Evolutionary conservation across 495 filamentous ascomycete genomes (phyloP).

Genomic region (Xylaria longipes): DNA sequence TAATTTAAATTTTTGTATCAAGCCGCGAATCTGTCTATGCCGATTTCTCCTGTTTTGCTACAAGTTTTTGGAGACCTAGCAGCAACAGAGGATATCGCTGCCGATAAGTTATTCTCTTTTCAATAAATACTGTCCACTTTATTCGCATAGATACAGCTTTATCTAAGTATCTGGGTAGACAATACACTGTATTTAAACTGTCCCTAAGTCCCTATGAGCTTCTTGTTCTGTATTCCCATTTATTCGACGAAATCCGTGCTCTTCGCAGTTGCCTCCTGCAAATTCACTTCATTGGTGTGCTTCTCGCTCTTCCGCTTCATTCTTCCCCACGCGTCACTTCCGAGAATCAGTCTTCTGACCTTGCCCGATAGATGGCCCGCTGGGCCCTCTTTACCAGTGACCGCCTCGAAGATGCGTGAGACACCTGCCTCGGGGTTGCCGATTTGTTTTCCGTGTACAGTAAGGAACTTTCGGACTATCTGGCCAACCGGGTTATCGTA

Average conservation of each 20-base stretch:
- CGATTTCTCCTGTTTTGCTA: too few species aligned
- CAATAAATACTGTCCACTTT: too few species aligned
- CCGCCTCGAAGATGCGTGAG: constrained; percentile 46
- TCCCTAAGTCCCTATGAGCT: background rate
- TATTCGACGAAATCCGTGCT: constrained; percentile 4
- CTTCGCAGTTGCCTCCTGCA: constrained; percentile 7
- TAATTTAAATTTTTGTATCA: too few species aligned
- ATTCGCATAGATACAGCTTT: too few species aligned
- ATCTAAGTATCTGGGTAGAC: too few species aligned
- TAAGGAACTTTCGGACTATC: constrained; percentile 19
- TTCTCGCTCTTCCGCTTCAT: constrained; percentile 27
- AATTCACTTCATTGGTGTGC: background rate
- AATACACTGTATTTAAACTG: too few species aligned
- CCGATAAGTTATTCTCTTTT: too few species aligned
- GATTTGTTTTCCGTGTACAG: constrained; percentile 39
- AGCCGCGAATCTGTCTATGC: too few species aligned
- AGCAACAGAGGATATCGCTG: too few species aligned
- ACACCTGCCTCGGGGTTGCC: constrained; percentile 50
- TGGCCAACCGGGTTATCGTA: constrained; percentile 30
- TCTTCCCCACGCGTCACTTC: constrained; percentile 24
- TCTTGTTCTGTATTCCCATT: background rate
- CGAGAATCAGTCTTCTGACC: constrained; percentile 25
- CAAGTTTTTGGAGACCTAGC: too few species aligned
- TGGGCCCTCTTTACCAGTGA: constrained; percentile 37
- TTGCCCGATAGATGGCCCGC: constrained; percentile 31